phyloP scores from a whole-genome alignment of 352 stramenopile species.

The Globisporangium alternatum region DNA sequence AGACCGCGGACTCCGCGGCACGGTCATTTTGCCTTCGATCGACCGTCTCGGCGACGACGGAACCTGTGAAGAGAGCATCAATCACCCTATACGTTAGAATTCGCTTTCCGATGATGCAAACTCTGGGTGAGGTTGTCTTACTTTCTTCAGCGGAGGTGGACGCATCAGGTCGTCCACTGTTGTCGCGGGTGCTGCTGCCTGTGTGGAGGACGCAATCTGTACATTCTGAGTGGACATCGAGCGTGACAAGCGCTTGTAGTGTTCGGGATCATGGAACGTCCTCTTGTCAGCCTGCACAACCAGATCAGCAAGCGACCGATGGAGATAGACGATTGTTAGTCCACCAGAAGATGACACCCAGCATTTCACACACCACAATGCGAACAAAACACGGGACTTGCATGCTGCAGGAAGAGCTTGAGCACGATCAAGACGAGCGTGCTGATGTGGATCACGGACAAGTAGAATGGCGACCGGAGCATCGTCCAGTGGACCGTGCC shows the following conservation, averaged over 20 bases:
- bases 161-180: constrained; percentile 36
- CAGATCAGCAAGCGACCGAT: neutral
- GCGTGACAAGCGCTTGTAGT: constrained; percentile 2
- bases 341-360: neutral
- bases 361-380: neutral
- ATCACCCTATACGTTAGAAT: neutral
- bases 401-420: constrained; percentile 80
- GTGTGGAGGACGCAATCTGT: neutral
- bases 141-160: constrained; percentile 27
- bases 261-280: neutral
- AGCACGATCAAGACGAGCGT: constrained; percentile 61
- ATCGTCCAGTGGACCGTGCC: constrained; percentile 76
- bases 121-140: constrained; percentile 11
- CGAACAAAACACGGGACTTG: constrained; percentile 16
- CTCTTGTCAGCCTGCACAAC: constrained; percentile 27
- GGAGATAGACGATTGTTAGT: neutral
- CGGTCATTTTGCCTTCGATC: constrained; percentile 23
- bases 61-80: neutral
- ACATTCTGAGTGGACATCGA: neutral
- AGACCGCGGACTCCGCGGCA: constrained; percentile 24
- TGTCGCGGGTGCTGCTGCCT: constrained; percentile 10
- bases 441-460: constrained; percentile 57
- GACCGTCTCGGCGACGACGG: constrained; percentile 6
- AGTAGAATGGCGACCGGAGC: constrained; percentile 60
- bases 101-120: neutral